Conservation (phyloP, 202 grass and related monocot genomes). For the Sporobolus alterniflorus region DNA sequence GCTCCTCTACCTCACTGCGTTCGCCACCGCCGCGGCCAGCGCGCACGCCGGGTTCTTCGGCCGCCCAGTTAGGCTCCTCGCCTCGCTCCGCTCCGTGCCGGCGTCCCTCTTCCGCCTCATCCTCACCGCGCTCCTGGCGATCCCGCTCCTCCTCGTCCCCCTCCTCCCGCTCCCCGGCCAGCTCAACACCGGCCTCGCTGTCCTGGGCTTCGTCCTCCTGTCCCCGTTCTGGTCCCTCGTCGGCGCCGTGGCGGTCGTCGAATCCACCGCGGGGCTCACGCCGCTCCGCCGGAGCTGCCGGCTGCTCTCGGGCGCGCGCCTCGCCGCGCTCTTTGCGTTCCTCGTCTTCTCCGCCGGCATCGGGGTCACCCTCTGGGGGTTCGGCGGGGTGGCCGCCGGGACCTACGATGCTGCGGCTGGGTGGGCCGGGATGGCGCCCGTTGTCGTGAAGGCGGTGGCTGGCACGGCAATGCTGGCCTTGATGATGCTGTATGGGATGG, state of each 20-base stretch:
- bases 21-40: conserved; percentile 44
- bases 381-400: conserved; percentile 33
- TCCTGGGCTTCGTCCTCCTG: conserved; percentile 24
- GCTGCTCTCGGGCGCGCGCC: conserved; percentile 39
- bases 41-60: conserved; percentile 74
- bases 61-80: conserved; percentile 56
- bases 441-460: conserved; percentile 46
- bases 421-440: conserved; percentile 38
- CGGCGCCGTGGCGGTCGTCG: conserved; percentile 50
- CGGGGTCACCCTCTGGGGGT: conserved; percentile 52
- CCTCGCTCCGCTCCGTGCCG: conserved; percentile 51
- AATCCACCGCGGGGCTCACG: conserved; percentile 34
- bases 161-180: conserved; percentile 21
- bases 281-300: conserved; percentile 57
- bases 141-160: conserved; percentile 45
- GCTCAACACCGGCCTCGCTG: conserved; percentile 24
- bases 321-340: conserved; percentile 41
- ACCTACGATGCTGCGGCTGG: background rate
- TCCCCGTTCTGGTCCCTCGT: conserved; percentile 60
- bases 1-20: conserved; percentile 46
- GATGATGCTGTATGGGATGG: conserved; percentile 65
- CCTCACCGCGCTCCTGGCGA: conserved; percentile 26
- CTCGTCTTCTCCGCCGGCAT: conserved; percentile 45
- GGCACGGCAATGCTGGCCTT: conserved; percentile 40
- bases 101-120: conserved; percentile 40